Conservation (phyloP, 768 basidiomycete genomes). For the Rubroboletus satanas region DNA sequence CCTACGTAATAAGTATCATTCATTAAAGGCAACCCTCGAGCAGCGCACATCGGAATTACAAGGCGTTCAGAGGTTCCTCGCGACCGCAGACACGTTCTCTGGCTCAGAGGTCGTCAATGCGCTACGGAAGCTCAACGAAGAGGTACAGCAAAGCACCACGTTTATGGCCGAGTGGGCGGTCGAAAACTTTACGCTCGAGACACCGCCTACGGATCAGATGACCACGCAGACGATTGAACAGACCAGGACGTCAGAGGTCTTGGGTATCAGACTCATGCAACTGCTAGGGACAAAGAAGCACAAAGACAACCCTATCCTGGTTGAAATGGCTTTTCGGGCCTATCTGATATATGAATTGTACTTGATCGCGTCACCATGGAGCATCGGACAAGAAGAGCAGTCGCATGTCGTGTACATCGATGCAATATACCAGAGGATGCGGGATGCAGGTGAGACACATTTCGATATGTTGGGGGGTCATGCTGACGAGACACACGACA, state of each 20-base stretch:
- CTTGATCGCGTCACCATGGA: constrained; percentile 22
- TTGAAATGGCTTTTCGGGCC: constrained; percentile 33
- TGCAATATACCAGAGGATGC: constrained; percentile 32
- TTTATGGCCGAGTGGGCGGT: constrained; percentile 40
- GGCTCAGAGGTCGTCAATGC: constrained; percentile 42
- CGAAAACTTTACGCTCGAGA: constrained; percentile 33
- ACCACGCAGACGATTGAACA: constrained; percentile 4
- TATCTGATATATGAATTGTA: background rate
- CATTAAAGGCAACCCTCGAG: constrained; percentile 30
- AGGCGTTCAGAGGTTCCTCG: constrained; percentile 41
- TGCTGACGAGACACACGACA: background rate
- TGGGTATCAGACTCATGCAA: constrained; percentile 18
- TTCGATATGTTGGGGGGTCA: background rate
- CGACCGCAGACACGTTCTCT: constrained; percentile 39
- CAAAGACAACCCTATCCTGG: constrained; percentile 26
- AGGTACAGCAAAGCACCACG: constrained; percentile 43
- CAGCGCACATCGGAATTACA: constrained; percentile 40
- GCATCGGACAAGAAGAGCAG: constrained; percentile 10
- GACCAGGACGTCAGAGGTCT: constrained; percentile 6
- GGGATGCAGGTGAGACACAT: constrained; percentile 31
- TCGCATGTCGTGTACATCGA: constrained; percentile 18
- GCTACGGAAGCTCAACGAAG: constrained; percentile 41
- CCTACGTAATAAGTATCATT: constrained; percentile 8
- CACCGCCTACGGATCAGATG: background rate
- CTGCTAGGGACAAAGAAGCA: constrained; percentile 20